Conservation (phyloP, 2,329 filamentous ascomycete genomes). For the Cladophialophora immunda region DNA sequence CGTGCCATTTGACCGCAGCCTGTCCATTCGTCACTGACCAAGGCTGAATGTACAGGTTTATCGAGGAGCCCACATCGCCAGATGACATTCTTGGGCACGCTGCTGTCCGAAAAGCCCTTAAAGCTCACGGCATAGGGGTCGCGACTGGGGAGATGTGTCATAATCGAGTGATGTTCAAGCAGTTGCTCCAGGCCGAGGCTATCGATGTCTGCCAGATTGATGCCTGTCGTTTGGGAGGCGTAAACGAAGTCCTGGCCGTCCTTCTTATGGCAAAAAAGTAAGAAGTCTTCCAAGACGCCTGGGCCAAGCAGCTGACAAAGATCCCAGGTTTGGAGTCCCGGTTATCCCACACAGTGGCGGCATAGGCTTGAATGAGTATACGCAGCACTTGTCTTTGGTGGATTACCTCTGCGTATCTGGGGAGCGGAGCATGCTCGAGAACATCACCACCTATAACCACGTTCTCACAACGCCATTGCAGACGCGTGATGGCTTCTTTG, state of each 20-base stretch:
- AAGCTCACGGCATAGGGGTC: slow-evolving; percentile 47
- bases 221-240: slow-evolving; percentile 36
- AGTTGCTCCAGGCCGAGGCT: slow-evolving; percentile 39
- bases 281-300: neutral
- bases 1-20: neutral
- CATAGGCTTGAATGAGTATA: slow-evolving; percentile 92
- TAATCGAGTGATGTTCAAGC: slow-evolving; percentile 41
- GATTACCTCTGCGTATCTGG: slow-evolving; percentile 89
- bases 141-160: slow-evolving; percentile 40
- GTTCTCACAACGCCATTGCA: slow-evolving; percentile 85
- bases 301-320: neutral
- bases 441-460: slow-evolving; percentile 92
- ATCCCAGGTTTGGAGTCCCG: slow-evolving; percentile 70
- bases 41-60: slow-evolving; percentile 60
- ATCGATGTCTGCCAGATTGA: slow-evolving; percentile 36
- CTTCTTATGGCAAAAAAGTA: slow-evolving; percentile 72
- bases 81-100: slow-evolving; percentile 41
- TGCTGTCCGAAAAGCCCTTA: slow-evolving; percentile 43
- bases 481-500: slow-evolving; percentile 86
- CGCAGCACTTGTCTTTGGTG: slow-evolving; percentile 89
- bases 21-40: neutral
- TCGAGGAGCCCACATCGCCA: slow-evolving; percentile 35
- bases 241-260: slow-evolving; percentile 74
- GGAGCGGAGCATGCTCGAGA: slow-evolving; percentile 84
- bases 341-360: slow-evolving; percentile 90